A percentile compares a stretch with the other conserved stretches of the same genome.
These are phyloP conservation scores for Fusarium sp. DNA, from an alignment of 2,329 filamentous ascomycete genomes.

Conservation along the genomic window DNA sequence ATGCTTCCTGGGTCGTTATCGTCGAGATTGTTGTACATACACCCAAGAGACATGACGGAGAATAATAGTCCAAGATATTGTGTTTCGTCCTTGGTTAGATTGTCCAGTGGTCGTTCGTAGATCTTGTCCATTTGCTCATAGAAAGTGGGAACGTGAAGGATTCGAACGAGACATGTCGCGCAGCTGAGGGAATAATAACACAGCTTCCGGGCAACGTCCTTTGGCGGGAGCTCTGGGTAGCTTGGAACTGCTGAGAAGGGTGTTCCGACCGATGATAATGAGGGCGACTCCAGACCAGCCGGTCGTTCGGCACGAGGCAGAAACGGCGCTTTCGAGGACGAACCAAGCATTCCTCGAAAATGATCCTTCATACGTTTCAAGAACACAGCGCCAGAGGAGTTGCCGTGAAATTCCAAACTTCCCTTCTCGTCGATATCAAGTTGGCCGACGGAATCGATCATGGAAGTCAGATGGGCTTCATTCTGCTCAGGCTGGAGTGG, in stretches of 20 bases:
- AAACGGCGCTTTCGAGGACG: conserved; percentile 67
- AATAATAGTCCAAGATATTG: conserved; percentile 76
- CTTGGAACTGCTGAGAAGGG: conserved; percentile 63
- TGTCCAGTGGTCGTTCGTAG: conserved; percentile 73
- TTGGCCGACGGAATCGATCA: conserved; percentile 92
- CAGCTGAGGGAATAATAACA: conserved; percentile 65
- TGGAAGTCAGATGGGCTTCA: conserved; percentile 84
- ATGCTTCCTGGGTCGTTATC: conserved; percentile 57
- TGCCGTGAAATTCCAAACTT: conserved; percentile 94
- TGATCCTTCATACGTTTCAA: conserved; percentile 87
- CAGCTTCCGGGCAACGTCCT: conserved; percentile 61
- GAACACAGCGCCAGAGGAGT: conserved; percentile 91
- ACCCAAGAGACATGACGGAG: conserved; percentile 74
- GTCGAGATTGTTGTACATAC: conserved; percentile 71
- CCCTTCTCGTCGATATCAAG: conserved; percentile 91
- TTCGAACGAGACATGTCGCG: conserved; percentile 67
- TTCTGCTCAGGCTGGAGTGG: conserved; percentile 54
- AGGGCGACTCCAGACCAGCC: conserved; percentile 73
- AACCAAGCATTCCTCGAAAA: conserved; percentile 78
- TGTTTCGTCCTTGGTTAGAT: conserved; percentile 70
- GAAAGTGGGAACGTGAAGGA: conserved; percentile 84
- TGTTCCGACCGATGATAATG: conserved; percentile 67
- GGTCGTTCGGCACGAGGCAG: conserved; percentile 60
- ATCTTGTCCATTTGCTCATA: conserved; percentile 79
- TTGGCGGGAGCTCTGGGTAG: conserved; percentile 74